Percentiles rank a stretch among this genome's conserved stretches.
These are phyloP conservation scores for Fraxinus velutina DNA, from an alignment of 305 asterid species.

Conservation along the genomic window DNA sequence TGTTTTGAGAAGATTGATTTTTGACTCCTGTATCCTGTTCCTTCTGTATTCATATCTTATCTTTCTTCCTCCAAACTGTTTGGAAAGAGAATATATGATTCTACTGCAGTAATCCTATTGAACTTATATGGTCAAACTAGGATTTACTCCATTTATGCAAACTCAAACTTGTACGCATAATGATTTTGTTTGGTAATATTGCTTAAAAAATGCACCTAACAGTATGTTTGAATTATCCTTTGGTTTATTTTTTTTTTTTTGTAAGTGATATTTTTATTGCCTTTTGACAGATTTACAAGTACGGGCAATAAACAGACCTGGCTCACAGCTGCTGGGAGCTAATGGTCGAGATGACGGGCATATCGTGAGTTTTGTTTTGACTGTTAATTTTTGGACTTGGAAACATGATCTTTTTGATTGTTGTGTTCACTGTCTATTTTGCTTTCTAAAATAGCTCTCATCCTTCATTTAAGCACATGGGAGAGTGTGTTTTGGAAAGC, in stretches of 20 bases:
- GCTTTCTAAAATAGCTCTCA: not conserved
- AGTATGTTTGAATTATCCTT: not conserved
- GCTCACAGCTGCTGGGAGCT: slow-evolving; percentile 82
- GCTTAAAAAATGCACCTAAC: not conserved
- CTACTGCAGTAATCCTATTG: slow-evolving; percentile 1
- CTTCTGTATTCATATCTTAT: not conserved
- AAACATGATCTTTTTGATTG: not conserved
- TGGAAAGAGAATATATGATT: slow-evolving; percentile 7
- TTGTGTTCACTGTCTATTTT: not conserved
- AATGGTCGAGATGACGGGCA: slow-evolving; percentile 99
- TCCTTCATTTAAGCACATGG: not conserved
- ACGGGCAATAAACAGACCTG: slow-evolving; percentile 88
- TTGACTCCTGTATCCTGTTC: slow-evolving; percentile 2
- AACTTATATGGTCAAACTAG: not conserved
- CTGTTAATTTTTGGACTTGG: not conserved
- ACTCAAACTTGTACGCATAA: not conserved
- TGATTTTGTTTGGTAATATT: not conserved
- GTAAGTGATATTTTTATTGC: slow-evolving; percentile 1
- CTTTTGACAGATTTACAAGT: slow-evolving; percentile 70
- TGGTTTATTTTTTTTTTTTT: not conserved
- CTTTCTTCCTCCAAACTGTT: slow-evolving; percentile 14
- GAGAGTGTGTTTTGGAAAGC: not conserved
- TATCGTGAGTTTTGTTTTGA: slow-evolving; percentile 54
- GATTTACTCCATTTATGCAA: not conserved
- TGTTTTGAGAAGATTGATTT: slow-evolving; percentile 2